Conservation (phyloP, 805 yeast genomes). For the Saturnispora kantuleensis region DNA sequence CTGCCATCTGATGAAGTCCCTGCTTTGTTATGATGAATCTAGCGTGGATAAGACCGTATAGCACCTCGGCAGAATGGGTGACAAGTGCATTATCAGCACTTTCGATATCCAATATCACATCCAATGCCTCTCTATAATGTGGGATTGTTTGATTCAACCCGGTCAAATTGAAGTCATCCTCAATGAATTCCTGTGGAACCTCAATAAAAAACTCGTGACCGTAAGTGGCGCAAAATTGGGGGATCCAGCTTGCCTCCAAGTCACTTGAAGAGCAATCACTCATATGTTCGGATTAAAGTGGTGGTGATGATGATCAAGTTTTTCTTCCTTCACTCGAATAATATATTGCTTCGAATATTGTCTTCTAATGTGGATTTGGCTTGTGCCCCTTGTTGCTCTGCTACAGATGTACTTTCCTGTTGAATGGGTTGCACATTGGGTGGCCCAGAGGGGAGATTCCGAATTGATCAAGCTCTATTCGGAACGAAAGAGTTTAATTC, state of each 20-base stretch:
- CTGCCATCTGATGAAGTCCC: slow-evolving; percentile 88
- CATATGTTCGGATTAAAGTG: not conserved
- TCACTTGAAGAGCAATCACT: slow-evolving; percentile 24
- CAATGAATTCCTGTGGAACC: slow-evolving; percentile 85
- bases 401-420: not conserved
- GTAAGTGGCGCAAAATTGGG: slow-evolving; percentile 64
- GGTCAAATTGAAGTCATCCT: slow-evolving; percentile 92
- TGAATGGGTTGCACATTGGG: not conserved
- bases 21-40: slow-evolving; percentile 81
- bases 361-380: not conserved
- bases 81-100: slow-evolving; percentile 59
- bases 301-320: not conserved
- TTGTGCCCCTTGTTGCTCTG: slow-evolving; percentile 1
- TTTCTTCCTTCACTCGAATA: not conserved
- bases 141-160: slow-evolving; percentile 83
- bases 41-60: slow-evolving; percentile 92
- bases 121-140: slow-evolving; percentile 83
- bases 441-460: not conserved
- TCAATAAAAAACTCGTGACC: slow-evolving; percentile 90
- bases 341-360: no score
- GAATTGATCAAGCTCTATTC: not conserved
- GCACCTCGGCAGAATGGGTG: slow-evolving; percentile 82
- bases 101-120: slow-evolving; percentile 81
- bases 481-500: not conserved
- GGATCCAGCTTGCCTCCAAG: slow-evolving; percentile 71